phyloP scores from a whole-genome alignment of 805 yeast species.

The Spathaspora boniae region DNA sequence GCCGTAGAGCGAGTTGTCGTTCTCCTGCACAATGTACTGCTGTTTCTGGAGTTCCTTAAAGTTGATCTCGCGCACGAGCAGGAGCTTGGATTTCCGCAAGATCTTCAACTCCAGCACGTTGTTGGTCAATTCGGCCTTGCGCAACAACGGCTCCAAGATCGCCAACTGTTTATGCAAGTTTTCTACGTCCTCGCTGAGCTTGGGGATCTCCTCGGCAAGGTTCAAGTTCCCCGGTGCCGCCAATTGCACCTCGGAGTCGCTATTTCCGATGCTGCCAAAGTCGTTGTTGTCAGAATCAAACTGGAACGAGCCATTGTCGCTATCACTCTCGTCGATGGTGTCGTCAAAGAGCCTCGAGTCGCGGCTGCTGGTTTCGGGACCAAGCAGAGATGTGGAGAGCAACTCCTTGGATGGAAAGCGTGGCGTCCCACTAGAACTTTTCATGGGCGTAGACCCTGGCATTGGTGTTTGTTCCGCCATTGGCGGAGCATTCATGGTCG shows the following conservation, averaged over 20 bases:
- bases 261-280: background rate
- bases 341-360: slow-evolving; percentile 34
- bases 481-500: too few relatives aligned
- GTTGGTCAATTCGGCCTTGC: slow-evolving; percentile 83
- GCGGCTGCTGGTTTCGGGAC: slow-evolving; percentile 13
- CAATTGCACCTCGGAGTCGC: slow-evolving; percentile 17
- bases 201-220: slow-evolving; percentile 62
- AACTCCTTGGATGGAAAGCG: too few relatives aligned
- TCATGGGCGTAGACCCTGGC: too few relatives aligned
- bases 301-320: background rate
- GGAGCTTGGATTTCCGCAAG: slow-evolving; percentile 60
- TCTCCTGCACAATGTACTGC: slow-evolving; percentile 79
- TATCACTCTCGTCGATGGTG: slow-evolving; percentile 11
- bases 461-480: too few relatives aligned
- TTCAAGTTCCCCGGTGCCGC: slow-evolving; percentile 71
- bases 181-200: slow-evolving; percentile 55
- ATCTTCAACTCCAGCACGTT: slow-evolving; percentile 66
- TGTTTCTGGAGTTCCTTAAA: slow-evolving; percentile 72
- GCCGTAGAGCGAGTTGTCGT: slow-evolving; percentile 71
- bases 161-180: slow-evolving; percentile 57
- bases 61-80: slow-evolving; percentile 69
- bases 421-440: too few relatives aligned
- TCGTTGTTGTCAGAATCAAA: background rate
- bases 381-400: too few relatives aligned
- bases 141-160: slow-evolving; percentile 62